Base-by-base conservation (phyloP, 2,329 filamentous ascomycete species). In the Fusarium duplospermum region DNA sequence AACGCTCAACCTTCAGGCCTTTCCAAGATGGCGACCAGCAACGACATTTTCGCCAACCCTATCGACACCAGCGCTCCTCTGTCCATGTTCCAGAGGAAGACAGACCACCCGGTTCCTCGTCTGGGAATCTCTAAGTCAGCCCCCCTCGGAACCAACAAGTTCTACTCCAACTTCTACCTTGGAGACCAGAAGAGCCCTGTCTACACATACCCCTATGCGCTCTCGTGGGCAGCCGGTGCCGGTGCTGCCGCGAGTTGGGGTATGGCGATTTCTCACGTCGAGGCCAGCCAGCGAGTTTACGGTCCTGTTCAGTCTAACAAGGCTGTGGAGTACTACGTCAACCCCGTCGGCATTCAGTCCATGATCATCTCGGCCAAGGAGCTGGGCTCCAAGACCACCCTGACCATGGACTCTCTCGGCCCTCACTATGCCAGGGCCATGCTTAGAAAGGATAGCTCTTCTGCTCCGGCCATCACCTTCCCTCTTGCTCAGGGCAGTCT, bases 401-500 rank as follows among this genome's bases (percentile, higher is more conserved):
- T 93, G 33, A 89, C 88, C 0, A 86, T 81, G 16, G 86, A 89
- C 80, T 85, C 83, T 75, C 81, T 88, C 73, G 91, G 86, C 66
- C 89, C 86, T 62, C 92, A 86, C 79, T 93, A 86, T 38, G 88
- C 84, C 16, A 91, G 94, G 72, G 90, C 94, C 54, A 92, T 93
- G 52, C 85, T 98, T 35, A 88, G 85, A 60, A 86, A 87, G 4
- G 84, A 86, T 24, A 79, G 82, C n/a, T 85, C 85, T 4, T 86
- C 88, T 9, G 81, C 86, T 1, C 89, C 92, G 1, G 86, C 88
- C 1, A 88, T 98, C 22, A 92, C 90, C 0, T 94, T 97, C 73
- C 95, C 95, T 0, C 80, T 98, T 9, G 91, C 97, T 0, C 96
- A 98, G 80, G 96, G 96, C 13, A 96, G 97, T 91, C 92, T 90